Conservation (phyloP, 1,284 basidiomycete species). For the Fereydounia khargensis region DNA sequence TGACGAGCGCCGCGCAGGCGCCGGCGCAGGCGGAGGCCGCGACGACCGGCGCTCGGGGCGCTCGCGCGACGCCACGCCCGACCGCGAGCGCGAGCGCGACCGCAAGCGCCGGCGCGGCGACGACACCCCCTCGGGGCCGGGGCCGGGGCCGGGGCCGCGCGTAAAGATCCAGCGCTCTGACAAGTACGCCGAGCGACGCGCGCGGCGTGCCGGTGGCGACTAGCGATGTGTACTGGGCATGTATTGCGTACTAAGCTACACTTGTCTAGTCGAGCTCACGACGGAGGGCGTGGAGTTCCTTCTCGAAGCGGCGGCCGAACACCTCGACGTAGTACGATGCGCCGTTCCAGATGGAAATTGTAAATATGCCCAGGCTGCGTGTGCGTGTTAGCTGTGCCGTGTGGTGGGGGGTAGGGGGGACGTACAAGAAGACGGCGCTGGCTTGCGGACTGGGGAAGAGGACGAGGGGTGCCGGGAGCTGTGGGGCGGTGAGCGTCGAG, state of each 20-base stretch:
- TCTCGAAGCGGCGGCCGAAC: conserved; percentile 38
- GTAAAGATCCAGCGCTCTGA: conserved; percentile 18
- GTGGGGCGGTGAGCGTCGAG: neutral
- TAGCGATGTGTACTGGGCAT: too few species aligned
- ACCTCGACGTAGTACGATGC: conserved; percentile 63
- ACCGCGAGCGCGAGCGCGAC: conserved; percentile 4
- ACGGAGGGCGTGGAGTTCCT: conserved; percentile 26
- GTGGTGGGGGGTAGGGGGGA: conserved; percentile 58
- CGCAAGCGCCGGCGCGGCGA: conserved; percentile 4
- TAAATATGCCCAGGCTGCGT: conserved; percentile 26
- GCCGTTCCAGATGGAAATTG: conserved; percentile 35
- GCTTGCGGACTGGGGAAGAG: conserved; percentile 74
- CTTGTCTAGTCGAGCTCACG: conserved; percentile 32
- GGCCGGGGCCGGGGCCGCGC: neutral
- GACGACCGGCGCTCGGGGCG: too few species aligned
- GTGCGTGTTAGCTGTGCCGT: too few species aligned
- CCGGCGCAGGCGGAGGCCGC: conserved; percentile 6
- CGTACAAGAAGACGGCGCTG: conserved; percentile 72
- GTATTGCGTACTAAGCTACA: too few species aligned
- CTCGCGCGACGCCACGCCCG: conserved; percentile 2
- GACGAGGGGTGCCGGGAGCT: conserved; percentile 74
- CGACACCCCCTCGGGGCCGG: neutral
- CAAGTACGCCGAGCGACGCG: too few species aligned
- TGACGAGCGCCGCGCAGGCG: conserved; percentile 8
- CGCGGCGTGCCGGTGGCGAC: too few species aligned